These are phyloP conservation scores for Verticillium isaacii DNA, from an alignment of 2,329 filamentous ascomycete species.

Conservation along the genomic window DNA sequence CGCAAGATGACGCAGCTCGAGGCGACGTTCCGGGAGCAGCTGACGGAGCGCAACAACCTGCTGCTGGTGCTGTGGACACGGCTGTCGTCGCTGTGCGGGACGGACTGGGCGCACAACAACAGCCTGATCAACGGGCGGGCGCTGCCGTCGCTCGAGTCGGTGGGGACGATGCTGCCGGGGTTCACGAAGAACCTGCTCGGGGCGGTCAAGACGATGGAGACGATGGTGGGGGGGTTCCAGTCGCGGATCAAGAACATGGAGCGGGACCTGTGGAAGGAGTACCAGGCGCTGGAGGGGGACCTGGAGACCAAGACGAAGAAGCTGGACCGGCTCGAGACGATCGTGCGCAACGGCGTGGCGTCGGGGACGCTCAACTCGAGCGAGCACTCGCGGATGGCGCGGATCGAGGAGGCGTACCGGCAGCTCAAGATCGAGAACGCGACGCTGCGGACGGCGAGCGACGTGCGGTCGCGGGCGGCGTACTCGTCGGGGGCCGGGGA, in stretches of 20 bases:
- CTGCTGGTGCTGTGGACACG: conserved; percentile 87
- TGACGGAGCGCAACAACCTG: conserved; percentile 83
- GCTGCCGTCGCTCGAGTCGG: conserved; percentile 77
- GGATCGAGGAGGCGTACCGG: conserved; percentile 57
- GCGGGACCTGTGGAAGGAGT: conserved; percentile 84
- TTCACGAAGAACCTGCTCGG: conserved; percentile 87
- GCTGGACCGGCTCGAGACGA: conserved; percentile 79
- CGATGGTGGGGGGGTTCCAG: conserved; percentile 72
- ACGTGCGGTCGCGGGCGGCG: conserved; percentile 49
- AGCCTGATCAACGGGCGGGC: conserved; percentile 81
- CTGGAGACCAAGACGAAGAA: conserved; percentile 78
- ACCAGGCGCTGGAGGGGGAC: conserved; percentile 76
- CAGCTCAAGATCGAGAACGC: conserved; percentile 61
- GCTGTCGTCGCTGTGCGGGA: conserved; percentile 78
- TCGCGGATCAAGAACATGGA: conserved; percentile 80
- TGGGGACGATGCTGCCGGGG: conserved; percentile 77
- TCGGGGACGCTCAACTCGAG: conserved; percentile 39
- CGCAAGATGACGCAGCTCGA: conserved; percentile 73
- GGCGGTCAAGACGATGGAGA: conserved; percentile 83
- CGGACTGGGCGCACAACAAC: conserved; percentile 88
- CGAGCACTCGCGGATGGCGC: conserved; percentile 41
- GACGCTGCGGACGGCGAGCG: conserved; percentile 62
- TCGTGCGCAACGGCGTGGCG: conserved; percentile 63
- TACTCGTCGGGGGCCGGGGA: conserved; percentile 32
- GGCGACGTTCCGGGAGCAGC: conserved; percentile 76